These are phyloP conservation scores for Bruguiera parviflora DNA, from an alignment of 345 rosid species.

Conservation along the genomic window DNA sequence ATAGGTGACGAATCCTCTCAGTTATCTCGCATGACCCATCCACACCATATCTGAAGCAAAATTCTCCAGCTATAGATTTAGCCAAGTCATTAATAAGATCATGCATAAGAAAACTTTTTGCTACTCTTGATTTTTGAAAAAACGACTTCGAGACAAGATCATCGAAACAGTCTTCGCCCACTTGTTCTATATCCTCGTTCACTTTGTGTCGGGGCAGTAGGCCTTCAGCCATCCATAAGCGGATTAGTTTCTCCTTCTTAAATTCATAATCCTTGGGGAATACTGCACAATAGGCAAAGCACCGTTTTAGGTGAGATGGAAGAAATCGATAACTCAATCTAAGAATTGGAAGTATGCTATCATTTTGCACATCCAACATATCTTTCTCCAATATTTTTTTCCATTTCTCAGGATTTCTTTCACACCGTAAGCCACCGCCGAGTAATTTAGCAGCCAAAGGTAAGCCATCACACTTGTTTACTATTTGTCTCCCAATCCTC, in stretches of 20 bases:
- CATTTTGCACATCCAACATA: neutral
- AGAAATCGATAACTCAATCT: conserved; percentile 1
- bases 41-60: neutral
- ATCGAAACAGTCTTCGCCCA: conserved; percentile 9
- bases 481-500: conserved; percentile 9
- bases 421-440: conserved; percentile 9
- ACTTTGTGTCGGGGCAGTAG: neutral
- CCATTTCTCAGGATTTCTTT: conserved; percentile 9
- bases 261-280: neutral
- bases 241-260: neutral
- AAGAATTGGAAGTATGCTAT: conserved; percentile 1
- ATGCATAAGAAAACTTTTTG: neutral
- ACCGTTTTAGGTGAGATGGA: neutral
- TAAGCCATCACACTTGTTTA: conserved; percentile 11
- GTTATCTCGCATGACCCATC: neutral
- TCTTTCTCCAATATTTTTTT: conserved; percentile 6
- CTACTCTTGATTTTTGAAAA: neutral
- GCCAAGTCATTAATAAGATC: conserved; percentile 17
- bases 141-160: conserved; percentile 19
- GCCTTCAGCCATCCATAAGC: conserved; percentile 21
- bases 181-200: conserved; percentile 7
- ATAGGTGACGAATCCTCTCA: neutral
- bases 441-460: conserved; percentile 19
- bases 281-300: neutral
- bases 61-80: conserved; percentile 16